Evolutionary conservation across 208 protist species (phyloP), one percentile per base, ranked within the genome.

Genomic region (Leishmania lainsoni): DNA sequence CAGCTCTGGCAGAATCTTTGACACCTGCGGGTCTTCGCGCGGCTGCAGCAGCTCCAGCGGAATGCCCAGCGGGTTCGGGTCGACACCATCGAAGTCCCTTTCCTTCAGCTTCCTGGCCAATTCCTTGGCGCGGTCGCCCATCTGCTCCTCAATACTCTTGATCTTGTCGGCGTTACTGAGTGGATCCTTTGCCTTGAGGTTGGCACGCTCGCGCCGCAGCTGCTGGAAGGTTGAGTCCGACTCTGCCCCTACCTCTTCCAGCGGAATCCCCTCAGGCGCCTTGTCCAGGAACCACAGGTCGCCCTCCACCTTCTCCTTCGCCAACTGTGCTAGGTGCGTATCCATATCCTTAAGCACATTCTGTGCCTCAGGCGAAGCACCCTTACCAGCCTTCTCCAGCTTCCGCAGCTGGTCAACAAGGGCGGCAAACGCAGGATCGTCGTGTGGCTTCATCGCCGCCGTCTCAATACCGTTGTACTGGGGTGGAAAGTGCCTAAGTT

Each of bases 251-350:
- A 96, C 76, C 56, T 93, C 84, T 56, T 90, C 86, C 54, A 96
- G 80, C 52, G 89, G 88, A 68, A 96, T 87, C 39, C 91, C 93
- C 76, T 93, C 87, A 49, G 91, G 90, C 77, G 89, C 88, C 78
- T 88, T 91, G 80, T 94, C 88, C n/a, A 96, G 80, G 82, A 91
- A 93, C 80, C 86, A 92, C 51, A 92, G 83, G 75, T 94, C 92
- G 20, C 86, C 86, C 49, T 94, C 87, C n/a, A 87, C 91, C 81
- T 86, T 87, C 78, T 93, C 86, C 81, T 89, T 89, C 42, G 85
- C 88, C 32, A 93, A 76, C 79, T 89, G 86, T 42, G 78, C 65
- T 49, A 91, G 80, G 74, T 88, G 86, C 39, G 58, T 69, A 49
- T 89, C 87, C 88, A 94, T 91, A 39, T 89, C 88, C 8, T 75